phyloP scores from a whole-genome alignment of 805 yeast species.

The Pichia nakasei region DNA sequence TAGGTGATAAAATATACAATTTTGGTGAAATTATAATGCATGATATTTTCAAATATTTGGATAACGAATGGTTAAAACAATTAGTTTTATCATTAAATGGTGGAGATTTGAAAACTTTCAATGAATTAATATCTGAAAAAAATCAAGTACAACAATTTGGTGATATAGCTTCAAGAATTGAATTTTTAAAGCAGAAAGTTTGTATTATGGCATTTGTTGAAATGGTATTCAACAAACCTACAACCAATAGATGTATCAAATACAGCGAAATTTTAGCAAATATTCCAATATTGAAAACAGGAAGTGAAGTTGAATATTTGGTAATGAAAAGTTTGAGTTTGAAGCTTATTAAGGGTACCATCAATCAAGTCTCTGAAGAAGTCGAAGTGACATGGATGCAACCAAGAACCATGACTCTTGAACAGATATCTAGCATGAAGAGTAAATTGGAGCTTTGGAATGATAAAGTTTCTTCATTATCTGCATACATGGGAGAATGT shows the following conservation, averaged over 20 bases:
- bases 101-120: conserved; percentile 68
- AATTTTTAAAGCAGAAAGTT: conserved; percentile 79
- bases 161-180: conserved; percentile 42
- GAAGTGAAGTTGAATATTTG: conserved; percentile 78
- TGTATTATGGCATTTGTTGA: conserved; percentile 89
- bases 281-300: conserved; percentile 53
- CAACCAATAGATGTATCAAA: conserved; percentile 62
- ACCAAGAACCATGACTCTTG: conserved; percentile 81
- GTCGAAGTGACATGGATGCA: conserved; percentile 90
- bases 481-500: conserved; percentile 46
- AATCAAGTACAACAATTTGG: conserved; percentile 9
- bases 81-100: conserved; percentile 62
- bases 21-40: conserved; percentile 93
- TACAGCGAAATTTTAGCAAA: conserved; percentile 61
- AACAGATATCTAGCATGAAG: conserved; percentile 72
- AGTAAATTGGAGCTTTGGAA: conserved; percentile 74
- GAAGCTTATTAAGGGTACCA: conserved; percentile 77
- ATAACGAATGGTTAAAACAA: conserved; percentile 61
- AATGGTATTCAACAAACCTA: conserved; percentile 67
- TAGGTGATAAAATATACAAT: conserved; percentile 89
- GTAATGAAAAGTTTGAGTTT: conserved; percentile 86
- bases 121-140: conserved; percentile 25
- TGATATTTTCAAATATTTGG: conserved; percentile 51
- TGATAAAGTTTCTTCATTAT: conserved; percentile 57
- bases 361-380: conserved; percentile 75